phyloP scores from a whole-genome alignment of 495 filamentous ascomycete genomes.

The Amphirosellinia nigrospora region DNA sequence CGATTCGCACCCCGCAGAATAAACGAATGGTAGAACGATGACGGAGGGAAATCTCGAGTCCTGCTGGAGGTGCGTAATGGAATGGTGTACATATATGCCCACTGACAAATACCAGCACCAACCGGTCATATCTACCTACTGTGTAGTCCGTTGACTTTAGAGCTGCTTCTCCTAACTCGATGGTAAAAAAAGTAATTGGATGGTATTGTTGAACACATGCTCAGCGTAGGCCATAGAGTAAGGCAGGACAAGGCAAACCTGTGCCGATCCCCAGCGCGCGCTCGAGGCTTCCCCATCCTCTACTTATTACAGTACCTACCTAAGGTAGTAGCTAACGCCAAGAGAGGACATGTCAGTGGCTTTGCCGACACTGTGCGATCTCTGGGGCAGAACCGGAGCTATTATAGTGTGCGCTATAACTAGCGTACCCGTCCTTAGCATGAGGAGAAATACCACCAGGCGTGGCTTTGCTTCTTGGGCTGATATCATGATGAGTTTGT shows the following conservation, averaged over 20 bases:
- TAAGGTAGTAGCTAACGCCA: neutral
- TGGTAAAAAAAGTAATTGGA: neutral
- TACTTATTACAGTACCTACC: no score
- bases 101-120: constrained; percentile 19
- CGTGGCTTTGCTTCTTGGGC: neutral
- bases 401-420: neutral
- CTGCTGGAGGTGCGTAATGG: neutral
- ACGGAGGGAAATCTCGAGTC: neutral
- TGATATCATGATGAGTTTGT: neutral
- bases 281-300: no score
- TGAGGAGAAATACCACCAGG: neutral
- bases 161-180: neutral
- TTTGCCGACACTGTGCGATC: neutral
- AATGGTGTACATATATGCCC: neutral
- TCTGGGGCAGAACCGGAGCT: neutral
- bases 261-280: neutral
- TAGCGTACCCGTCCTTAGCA: neutral
- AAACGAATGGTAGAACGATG: constrained; percentile 1
- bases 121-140: neutral
- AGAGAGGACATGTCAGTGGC: neutral
- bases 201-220: neutral
- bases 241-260: neutral
- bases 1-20: neutral
- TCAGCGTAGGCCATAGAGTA: neutral
- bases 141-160: neutral